These are phyloP conservation scores for Puccinia coronata DNA, from an alignment of 1,284 basidiomycete genomes.

Conservation along the genomic window DNA sequence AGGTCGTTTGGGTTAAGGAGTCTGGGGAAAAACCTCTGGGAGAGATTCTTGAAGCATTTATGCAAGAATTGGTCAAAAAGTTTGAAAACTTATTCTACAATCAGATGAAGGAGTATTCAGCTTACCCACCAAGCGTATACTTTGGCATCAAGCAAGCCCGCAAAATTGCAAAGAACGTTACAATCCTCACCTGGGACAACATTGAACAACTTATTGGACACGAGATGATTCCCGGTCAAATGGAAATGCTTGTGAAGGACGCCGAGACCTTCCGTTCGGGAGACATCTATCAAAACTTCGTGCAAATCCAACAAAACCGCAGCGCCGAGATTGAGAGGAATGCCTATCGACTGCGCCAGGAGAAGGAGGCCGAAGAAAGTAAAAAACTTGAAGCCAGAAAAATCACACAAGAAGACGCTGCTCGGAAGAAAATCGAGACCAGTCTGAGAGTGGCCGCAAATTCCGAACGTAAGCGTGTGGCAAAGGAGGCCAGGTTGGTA, in stretches of 20 bases:
- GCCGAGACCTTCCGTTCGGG: neutral
- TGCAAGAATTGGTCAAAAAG: too few relatives aligned
- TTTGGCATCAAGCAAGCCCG: neutral
- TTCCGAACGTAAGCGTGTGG: neutral
- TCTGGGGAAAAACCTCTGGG: neutral
- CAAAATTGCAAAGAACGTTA: neutral
- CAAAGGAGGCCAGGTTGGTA: neutral
- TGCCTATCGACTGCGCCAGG: neutral
- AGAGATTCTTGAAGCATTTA: neutral
- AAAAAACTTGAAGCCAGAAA: neutral
- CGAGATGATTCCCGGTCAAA: neutral
- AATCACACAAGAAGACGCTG: neutral
- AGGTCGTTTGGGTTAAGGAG: neutral
- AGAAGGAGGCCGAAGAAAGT: neutral
- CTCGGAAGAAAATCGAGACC: neutral
- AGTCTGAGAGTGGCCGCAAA: neutral
- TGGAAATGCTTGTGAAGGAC: neutral
- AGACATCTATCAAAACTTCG: neutral
- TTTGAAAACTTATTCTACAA: too few relatives aligned
- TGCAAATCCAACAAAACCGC: neutral
- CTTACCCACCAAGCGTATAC: neutral
- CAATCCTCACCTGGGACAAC: neutral
- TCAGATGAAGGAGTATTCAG: too few relatives aligned
- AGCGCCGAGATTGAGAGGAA: neutral
- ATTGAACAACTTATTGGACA: neutral